Evolutionary conservation across 2,329 filamentous ascomycete genomes (phyloP).

Genomic region (Talaromyces atroroseus): DNA sequence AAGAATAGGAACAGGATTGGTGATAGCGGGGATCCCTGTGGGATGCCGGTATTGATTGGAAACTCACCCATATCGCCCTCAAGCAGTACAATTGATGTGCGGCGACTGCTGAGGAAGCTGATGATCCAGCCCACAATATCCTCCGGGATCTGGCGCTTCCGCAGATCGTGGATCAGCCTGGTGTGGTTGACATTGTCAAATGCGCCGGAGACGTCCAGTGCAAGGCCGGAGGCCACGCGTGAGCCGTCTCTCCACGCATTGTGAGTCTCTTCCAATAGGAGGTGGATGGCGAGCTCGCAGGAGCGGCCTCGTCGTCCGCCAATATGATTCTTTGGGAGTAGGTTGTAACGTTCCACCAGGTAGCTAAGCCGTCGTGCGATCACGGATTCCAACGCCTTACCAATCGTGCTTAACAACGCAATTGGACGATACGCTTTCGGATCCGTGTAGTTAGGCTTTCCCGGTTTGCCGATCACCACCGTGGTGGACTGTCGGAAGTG

Average conservation of each 20-base stretch:
- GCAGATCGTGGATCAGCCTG: neutral
- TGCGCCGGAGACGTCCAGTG: neutral
- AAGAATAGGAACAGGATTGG: conserved; percentile 26
- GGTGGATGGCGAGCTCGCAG: neutral
- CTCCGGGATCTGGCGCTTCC: neutral
- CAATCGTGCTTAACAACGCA: too few species aligned
- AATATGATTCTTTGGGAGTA: neutral
- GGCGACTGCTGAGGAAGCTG: neutral
- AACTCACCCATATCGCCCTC: neutral
- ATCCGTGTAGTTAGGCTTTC: too few species aligned
- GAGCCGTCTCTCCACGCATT: neutral
- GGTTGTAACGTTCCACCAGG: neutral
- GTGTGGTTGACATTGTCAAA: neutral
- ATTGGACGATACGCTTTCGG: too few species aligned
- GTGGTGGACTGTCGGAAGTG: too few species aligned
- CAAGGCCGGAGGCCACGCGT: neutral
- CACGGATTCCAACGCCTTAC: too few species aligned
- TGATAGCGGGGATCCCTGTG: conserved; percentile 21
- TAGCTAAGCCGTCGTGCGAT: neutral
- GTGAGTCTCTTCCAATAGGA: neutral
- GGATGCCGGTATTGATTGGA: conserved; percentile 16
- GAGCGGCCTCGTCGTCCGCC: neutral
- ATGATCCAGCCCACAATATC: neutral
- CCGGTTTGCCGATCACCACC: too few species aligned
- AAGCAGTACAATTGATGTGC: neutral